Evolutionary conservation across 768 basidiomycete species (phyloP).

Genomic region (Scleroderma bovista): DNA sequence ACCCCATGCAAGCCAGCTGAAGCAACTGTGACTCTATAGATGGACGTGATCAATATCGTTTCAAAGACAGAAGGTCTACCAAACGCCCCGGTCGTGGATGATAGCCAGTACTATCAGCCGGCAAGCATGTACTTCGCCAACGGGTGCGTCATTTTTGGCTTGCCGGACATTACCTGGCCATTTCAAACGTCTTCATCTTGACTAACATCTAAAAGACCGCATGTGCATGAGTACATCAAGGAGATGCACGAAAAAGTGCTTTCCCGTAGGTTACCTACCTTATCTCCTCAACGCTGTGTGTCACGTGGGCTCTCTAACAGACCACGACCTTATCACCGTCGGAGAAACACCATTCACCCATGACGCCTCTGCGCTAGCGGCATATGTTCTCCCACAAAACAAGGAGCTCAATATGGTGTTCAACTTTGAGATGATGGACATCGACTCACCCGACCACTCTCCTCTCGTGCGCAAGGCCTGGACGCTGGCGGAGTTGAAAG

Average conservation of each 20-base stretch:
- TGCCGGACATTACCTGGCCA: not conserved
- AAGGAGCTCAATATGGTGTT: slow-evolving; percentile 65
- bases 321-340: slow-evolving; percentile 56
- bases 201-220: slow-evolving; percentile 38
- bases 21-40: slow-evolving; percentile 30
- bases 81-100: slow-evolving; percentile 56
- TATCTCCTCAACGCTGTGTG: slow-evolving; percentile 6
- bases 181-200: not conserved
- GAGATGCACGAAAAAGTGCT: slow-evolving; percentile 63
- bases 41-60: slow-evolving; percentile 68
- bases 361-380: slow-evolving; percentile 43
- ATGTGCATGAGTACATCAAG: slow-evolving; percentile 59
- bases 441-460: slow-evolving; percentile 42
- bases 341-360: slow-evolving; percentile 61
- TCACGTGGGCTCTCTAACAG: slow-evolving; percentile 26
- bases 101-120: slow-evolving; percentile 47
- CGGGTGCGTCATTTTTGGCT: slow-evolving; percentile 39
- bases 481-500: slow-evolving; percentile 49
- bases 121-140: slow-evolving; percentile 52
- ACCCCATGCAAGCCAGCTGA: not conserved
- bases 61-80: slow-evolving; percentile 60
- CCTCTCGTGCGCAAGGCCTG: slow-evolving; percentile 43
- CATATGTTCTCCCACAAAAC: slow-evolving; percentile 51
- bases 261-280: slow-evolving; percentile 38
- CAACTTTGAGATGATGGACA: slow-evolving; percentile 55